Evolutionary conservation across 2,329 filamentous ascomycete species (phyloP).

Genomic region (Scedosporium aurantiacum): DNA sequence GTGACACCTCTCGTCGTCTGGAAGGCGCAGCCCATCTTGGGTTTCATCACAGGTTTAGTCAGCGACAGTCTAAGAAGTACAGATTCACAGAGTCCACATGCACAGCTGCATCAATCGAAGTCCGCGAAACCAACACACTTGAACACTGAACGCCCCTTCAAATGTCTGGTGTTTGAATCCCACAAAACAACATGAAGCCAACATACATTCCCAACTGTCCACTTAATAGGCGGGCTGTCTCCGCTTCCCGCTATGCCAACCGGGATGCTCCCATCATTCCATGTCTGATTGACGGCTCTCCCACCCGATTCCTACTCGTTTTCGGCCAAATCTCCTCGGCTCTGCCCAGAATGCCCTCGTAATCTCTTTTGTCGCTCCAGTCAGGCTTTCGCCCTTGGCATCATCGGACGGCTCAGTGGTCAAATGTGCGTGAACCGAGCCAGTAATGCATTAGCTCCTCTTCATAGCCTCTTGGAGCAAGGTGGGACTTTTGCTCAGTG

Average conservation of each 20-base stretch:
- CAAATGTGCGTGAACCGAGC: neutral
- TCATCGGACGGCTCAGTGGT: neutral
- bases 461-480: too few relatives aligned
- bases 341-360: neutral
- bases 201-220: neutral
- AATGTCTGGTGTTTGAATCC: neutral
- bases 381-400: neutral
- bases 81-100: too few relatives aligned
- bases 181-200: neutral
- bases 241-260: neutral
- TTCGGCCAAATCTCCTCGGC: constrained; percentile 6
- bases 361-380: neutral
- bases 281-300: neutral
- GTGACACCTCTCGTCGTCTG: too few relatives aligned
- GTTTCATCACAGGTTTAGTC: too few relatives aligned
- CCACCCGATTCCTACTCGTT: neutral
- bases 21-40: too few relatives aligned
- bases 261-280: neutral
- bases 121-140: neutral
- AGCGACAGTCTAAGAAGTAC: too few relatives aligned
- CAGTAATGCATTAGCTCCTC: neutral
- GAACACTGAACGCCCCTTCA: neutral
- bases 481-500: too few relatives aligned
- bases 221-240: neutral
- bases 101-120: neutral